Evolutionary conservation across 441 rosid genomes (phyloP).

Genomic region (Raphanus hybrid): DNA sequence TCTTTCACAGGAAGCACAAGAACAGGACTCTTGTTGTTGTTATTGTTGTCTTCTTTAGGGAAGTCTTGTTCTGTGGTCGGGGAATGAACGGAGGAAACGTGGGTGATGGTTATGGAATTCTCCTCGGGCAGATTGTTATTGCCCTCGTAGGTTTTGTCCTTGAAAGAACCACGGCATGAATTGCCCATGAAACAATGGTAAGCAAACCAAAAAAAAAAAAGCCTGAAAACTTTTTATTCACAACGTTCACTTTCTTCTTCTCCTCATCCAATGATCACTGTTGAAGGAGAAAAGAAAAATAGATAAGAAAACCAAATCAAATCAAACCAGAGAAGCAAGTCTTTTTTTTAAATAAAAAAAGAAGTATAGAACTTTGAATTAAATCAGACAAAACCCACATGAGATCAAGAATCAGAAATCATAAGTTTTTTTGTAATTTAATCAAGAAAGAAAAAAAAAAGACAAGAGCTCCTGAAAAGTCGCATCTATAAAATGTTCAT

Average conservation of each 20-base stretch:
- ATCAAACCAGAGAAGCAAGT: conserved; percentile 3
- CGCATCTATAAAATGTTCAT: conserved; percentile 35
- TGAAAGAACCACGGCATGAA: conserved; percentile 70
- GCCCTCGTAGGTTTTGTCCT: conserved; percentile 66
- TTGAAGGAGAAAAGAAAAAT: background rate
- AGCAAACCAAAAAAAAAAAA: background rate
- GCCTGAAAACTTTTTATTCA: background rate
- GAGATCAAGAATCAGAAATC: conserved; percentile 39
- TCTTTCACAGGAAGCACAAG: conserved; percentile 53
- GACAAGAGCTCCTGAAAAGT: conserved; percentile 33
- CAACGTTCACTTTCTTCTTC: conserved; percentile 42
- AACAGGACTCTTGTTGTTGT: conserved; percentile 35
- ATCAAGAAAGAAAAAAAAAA: background rate
- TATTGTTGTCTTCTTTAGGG: conserved; percentile 39
- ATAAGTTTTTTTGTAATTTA: background rate
- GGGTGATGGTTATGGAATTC: conserved; percentile 48
- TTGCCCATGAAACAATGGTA: conserved; percentile 81
- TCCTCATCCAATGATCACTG: conserved; percentile 58
- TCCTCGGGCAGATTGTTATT: conserved; percentile 66
- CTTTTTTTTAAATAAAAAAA: background rate
- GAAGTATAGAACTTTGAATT: background rate
- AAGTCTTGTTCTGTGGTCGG: conserved; percentile 46
- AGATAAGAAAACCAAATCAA: conserved; percentile 19
- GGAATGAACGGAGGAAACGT: conserved; percentile 50
- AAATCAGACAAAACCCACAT: conserved; percentile 29